Evolutionary conservation across 768 basidiomycete species (phyloP).

Genomic region (Wakefieldia striispora): DNA sequence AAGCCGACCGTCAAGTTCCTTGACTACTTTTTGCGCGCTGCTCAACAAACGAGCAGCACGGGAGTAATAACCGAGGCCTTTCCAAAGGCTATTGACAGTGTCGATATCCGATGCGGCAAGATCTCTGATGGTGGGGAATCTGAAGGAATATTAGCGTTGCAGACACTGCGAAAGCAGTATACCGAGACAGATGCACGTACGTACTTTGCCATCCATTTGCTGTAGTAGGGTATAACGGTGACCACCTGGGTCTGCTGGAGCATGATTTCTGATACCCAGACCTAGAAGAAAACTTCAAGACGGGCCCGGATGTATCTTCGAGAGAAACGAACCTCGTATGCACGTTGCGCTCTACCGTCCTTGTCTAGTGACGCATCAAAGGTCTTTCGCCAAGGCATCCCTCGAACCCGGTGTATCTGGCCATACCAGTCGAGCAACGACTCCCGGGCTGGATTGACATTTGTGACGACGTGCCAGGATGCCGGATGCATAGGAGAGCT

Average conservation of each 20-base stretch:
- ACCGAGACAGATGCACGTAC: conserved; percentile 19
- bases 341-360: conserved; percentile 75
- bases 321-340: conserved; percentile 71
- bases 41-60: conserved; percentile 77
- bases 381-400: conserved; percentile 92
- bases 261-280: conserved; percentile 94
- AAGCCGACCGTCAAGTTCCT: conserved; percentile 62
- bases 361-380: conserved; percentile 51
- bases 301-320: background rate
- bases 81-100: conserved; percentile 87
- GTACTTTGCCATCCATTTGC: conserved; percentile 80
- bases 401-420: conserved; percentile 58
- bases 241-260: conserved; percentile 93
- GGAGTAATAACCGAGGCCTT: conserved; percentile 89
- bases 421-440: conserved; percentile 72
- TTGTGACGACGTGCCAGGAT: conserved; percentile 48
- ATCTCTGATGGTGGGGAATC: conserved; percentile 79
- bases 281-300: conserved; percentile 38
- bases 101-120: conserved; percentile 75
- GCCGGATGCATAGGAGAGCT: conserved; percentile 35
- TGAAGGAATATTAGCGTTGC: conserved; percentile 23
- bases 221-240: conserved; percentile 94
- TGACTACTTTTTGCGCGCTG: conserved; percentile 79
- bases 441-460: conserved; percentile 40
- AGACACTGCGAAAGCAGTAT: background rate